Evolutionary conservation across 345 rosid genomes (phyloP).

Genomic region (Moringa oleifera): DNA sequence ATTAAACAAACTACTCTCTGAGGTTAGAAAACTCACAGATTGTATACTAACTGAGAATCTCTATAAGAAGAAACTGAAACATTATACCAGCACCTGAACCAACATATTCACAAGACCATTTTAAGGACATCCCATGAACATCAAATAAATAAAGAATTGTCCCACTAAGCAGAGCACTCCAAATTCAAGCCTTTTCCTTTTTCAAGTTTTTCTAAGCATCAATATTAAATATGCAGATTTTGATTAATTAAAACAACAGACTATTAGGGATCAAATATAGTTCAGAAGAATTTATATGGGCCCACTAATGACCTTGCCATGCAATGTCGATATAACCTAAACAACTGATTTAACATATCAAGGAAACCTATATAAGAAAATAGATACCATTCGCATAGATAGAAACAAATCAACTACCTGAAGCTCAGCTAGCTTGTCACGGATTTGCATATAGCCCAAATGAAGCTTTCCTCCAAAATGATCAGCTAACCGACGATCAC

Average conservation of each 20-base stretch:
- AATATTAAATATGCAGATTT: too few relatives aligned
- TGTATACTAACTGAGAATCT: slow-evolving; percentile 40
- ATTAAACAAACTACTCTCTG: slow-evolving; percentile 22
- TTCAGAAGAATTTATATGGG: too few relatives aligned
- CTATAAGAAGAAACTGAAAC: slow-evolving; percentile 48
- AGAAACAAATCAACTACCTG: slow-evolving; percentile 51
- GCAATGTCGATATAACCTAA: not conserved
- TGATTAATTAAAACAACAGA: too few relatives aligned
- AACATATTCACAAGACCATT: slow-evolving; percentile 46
- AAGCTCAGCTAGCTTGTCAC: slow-evolving; percentile 85
- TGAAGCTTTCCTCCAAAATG: slow-evolving; percentile 99
- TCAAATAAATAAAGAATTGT: slow-evolving; percentile 7
- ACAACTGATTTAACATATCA: not conserved
- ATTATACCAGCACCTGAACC: slow-evolving; percentile 62
- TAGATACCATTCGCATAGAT: too few relatives aligned
- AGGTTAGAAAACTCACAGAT: slow-evolving; percentile 55
- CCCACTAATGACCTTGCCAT: not conserved
- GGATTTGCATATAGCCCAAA: slow-evolving; percentile 94
- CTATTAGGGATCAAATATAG: too few relatives aligned
- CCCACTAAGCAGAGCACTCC: slow-evolving; percentile 13
- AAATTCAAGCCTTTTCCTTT: not conserved
- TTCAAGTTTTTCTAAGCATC: too few relatives aligned
- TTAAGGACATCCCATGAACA: slow-evolving; percentile 26
- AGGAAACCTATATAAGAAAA: not conserved
- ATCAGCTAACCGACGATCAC: slow-evolving; percentile 98